A percentile compares a stretch with the other conserved stretches of the same genome.
Evolutionary conservation across 73 alveolate genomes (phyloP).

Genomic region (Paramecium pentaurelia): DNA sequence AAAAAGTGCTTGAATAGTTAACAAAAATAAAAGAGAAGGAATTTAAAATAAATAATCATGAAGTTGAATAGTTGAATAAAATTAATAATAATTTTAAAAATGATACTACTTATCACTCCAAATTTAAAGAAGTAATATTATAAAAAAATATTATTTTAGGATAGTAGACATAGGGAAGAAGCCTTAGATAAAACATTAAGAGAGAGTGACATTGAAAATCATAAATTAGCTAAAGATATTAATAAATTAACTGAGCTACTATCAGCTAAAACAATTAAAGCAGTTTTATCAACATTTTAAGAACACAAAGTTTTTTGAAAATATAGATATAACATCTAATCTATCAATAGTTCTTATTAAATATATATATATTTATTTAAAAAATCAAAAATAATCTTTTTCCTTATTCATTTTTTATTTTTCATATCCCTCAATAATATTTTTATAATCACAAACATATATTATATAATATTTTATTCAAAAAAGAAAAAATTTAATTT

Average conservation of each 20-base stretch:
- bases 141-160: neutral
- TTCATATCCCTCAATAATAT: neutral
- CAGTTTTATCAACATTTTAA: neutral
- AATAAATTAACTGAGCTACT: neutral
- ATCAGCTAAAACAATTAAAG: neutral
- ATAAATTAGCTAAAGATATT: conserved; percentile 8
- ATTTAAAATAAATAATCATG: conserved; percentile 12
- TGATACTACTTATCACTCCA: neutral
- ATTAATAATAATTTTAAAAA: neutral
- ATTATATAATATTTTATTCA: too few relatives aligned
- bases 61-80: neutral
- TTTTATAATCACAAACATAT: too few relatives aligned
- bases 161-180: neutral
- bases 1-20: neutral
- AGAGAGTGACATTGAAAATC: conserved; percentile 10
- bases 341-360: neutral
- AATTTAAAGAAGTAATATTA: neutral
- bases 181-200: neutral
- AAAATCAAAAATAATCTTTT: too few relatives aligned
- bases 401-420: neutral
- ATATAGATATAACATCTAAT: neutral
- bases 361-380: too few relatives aligned
- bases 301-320: conserved; percentile 22
- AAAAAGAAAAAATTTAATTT: too few relatives aligned
- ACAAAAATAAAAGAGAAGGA: neutral